Evolutionary conservation across 73 alveolate species (phyloP), one percentile per base, ranked within the genome.

Genomic region (Tetrahymena malaccensis): DNA sequence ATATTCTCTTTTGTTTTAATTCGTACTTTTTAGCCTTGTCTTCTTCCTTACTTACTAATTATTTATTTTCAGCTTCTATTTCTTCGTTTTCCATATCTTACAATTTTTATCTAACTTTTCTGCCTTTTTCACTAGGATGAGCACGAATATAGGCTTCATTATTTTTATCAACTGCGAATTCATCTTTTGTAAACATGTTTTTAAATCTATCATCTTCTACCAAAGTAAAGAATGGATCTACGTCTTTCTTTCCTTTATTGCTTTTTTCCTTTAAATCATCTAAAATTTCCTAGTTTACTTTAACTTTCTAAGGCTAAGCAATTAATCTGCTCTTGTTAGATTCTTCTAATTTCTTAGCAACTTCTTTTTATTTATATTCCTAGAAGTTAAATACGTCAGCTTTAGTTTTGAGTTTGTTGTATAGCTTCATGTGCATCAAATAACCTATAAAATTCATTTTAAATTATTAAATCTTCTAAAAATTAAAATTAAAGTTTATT

Each of bases 381-480:
- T 97, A 95, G 95, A 94, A 95, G 84, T 95, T 96, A 83, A 97
- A 94, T 58, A 97, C 98, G 35, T 97, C 97, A n/a, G 97, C 94
- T 94, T 96, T 95, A 93, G 96, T 97, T 94, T 96, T 97, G 55
- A 97, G 94, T 96, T 97, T 97, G 93, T 96, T 95, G 96, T 97
- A 97, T 94, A 97, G 96, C 96, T 97, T 96, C 97, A 96, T 95
- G 95, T 97, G 98, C 35, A 97, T 97, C 85, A 97, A 96, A 85
- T 84, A 97, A 56, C 89, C 89, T 70, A 8, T 22, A 8, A 70
- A 22, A 27, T 70, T 70, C n/a, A 70, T 25, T 27, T 70, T 27
- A 70, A 70, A 22, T 4, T 6, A 12, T 56, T 4, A 22, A 56
- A 56, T 56, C 35, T 13, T 56, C 35, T 56, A 21, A 0, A 0